Evolutionary conservation across 2,329 filamentous ascomycete genomes (phyloP), one percentile per base, ranked within the genome.

Genomic region (Nemania serpens): DNA sequence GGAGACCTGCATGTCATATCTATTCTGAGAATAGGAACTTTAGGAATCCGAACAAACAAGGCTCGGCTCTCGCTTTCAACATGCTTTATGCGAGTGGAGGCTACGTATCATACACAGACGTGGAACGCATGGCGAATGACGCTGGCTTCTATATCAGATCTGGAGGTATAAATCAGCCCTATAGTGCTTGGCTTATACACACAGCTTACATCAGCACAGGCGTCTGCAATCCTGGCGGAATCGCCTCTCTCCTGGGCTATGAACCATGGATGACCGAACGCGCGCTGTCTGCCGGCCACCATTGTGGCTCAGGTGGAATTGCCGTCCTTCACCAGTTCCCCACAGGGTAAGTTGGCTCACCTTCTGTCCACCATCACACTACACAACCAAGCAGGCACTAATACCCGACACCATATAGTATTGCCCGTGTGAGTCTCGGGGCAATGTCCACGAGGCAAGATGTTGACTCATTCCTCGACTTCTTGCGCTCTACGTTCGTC

Each of bases 41-140:
- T 50, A 81, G 78, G 3, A 79, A 87, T 67, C 68, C 82, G 0
- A 74, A 68, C 15, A 79, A 78, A 18, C 85, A 88, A 70, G 87
- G 87, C 1, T 81, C 85, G 1, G 88, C 84, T 0, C 75, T 90
- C 20, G 84, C 87, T 1, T 88, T 90, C 74, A 90, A 89, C 63
- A 73, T 90, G 12, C 72, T 81, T 25, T 74, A 74, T n/a, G 70
- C 78, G 2, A 78, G 83, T 58, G 86, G 85, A 1, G 74, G 74
- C 1, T 81, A 83, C 65, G 74, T 88, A 33, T 78, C 83, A 0
- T 88, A 86, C 68, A 79, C 79, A 2, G 78, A 82, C 1, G 83
- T 88, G n/a, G 87, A 89, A 72, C 76, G 76, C 34, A 74, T 81
- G 17, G 85, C 87, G 0, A 83, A 87, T 63, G 74, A 78, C 12